Evolutionary conservation across 805 yeast species (phyloP).

Genomic region (Saturnispora sekii): DNA sequence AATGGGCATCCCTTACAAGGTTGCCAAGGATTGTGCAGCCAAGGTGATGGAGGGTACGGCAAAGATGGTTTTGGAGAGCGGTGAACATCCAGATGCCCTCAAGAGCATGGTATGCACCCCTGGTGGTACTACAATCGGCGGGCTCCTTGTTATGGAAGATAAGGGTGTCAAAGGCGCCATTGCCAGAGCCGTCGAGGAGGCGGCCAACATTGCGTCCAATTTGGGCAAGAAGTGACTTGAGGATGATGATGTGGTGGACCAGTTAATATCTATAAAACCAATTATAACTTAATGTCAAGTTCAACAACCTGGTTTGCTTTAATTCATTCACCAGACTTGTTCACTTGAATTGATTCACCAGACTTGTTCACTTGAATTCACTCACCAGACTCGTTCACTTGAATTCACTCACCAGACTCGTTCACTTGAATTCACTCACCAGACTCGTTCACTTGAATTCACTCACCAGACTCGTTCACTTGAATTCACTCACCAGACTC

Average conservation of each 20-base stretch:
- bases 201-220: slow-evolving; percentile 67
- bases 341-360: too few species aligned
- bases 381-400: too few species aligned
- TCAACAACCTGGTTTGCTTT: too few species aligned
- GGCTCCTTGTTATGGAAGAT: slow-evolving; percentile 86
- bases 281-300: too few species aligned
- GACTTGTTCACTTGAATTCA: too few species aligned
- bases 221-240: slow-evolving; percentile 40
- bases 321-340: too few species aligned
- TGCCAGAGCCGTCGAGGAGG: slow-evolving; percentile 82
- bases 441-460: too few species aligned
- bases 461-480: slow-evolving; percentile 3
- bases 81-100: slow-evolving; percentile 80
- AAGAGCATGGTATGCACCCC: slow-evolving; percentile 91
- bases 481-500: slow-evolving; percentile 25
- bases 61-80: slow-evolving; percentile 74
- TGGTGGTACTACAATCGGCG: slow-evolving; percentile 97
- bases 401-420: too few species aligned
- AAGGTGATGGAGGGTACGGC: slow-evolving; percentile 93
- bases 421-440: slow-evolving; percentile 21
- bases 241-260: too few species aligned
- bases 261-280: too few species aligned
- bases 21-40: slow-evolving; percentile 79
- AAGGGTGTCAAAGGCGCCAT: slow-evolving; percentile 81
- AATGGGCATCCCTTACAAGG: slow-evolving; percentile 84